Conservation (phyloP, 495 filamentous ascomycete species). For the Astrocystis sublimbata region DNA sequence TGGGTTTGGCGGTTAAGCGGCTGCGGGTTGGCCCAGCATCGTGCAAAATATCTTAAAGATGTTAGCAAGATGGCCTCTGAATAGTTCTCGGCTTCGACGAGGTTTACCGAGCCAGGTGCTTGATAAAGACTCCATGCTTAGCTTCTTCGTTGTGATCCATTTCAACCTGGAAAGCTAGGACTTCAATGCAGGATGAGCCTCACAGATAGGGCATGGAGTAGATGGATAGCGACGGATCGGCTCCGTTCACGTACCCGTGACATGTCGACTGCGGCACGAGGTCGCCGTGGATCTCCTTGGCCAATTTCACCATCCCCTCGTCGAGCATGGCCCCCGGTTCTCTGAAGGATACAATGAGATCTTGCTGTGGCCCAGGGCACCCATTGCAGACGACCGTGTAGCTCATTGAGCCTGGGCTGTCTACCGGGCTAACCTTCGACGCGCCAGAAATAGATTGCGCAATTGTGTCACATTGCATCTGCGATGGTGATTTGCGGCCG, state of each 20-base stretch:
- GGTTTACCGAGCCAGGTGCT: slow-evolving; percentile 27
- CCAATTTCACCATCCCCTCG: slow-evolving; percentile 21
- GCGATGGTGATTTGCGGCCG: slow-evolving; percentile 25
- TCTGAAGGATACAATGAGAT: slow-evolving; percentile 33
- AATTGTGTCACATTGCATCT: slow-evolving; percentile 30
- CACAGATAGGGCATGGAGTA: slow-evolving; percentile 34
- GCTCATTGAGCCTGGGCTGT: slow-evolving; percentile 33
- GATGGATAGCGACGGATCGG: slow-evolving; percentile 32
- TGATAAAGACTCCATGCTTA: slow-evolving; percentile 25
- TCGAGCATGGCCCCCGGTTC: slow-evolving; percentile 26
- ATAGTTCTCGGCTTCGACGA: slow-evolving; percentile 8
- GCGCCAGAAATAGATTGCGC: slow-evolving; percentile 31
- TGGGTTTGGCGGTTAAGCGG: slow-evolving; percentile 15
- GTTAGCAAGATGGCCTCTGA: slow-evolving; percentile 15
- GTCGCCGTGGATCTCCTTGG: slow-evolving; percentile 29
- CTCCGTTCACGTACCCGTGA: slow-evolving; percentile 28
- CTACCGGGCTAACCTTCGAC: slow-evolving; percentile 25
- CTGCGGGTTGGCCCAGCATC: slow-evolving; percentile 27
- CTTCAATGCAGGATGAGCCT: slow-evolving; percentile 34
- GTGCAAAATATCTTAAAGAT: slow-evolving; percentile 32
- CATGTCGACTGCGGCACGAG: slow-evolving; percentile 30
- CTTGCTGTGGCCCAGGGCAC: slow-evolving; percentile 18
- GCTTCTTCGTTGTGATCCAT: slow-evolving; percentile 29
- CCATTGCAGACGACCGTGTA: slow-evolving; percentile 35
- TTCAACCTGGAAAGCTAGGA: slow-evolving; percentile 24